A percentile compares a stretch with the other conserved stretches of the same genome.
phyloP scores from a whole-genome alignment of 139 green algal genomes.

The Micromonas commoda region DNA sequence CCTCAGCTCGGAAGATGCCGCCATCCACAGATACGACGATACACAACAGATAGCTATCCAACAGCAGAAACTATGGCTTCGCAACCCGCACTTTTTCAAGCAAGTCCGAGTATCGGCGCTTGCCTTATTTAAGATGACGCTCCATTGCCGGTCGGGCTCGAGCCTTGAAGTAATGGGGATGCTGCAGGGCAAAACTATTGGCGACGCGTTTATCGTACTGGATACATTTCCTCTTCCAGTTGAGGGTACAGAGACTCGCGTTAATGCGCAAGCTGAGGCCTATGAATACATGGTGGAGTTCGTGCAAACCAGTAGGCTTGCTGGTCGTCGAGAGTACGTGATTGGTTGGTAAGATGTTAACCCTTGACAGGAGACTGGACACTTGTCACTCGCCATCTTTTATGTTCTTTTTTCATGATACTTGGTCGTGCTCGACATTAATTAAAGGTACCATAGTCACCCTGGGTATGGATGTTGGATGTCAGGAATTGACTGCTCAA shows the following conservation, averaged over 20 bases:
- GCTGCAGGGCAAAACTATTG: constrained; percentile 81
- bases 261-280: constrained; percentile 82
- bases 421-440: no score
- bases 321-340: constrained; percentile 81
- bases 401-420: no score
- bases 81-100: constrained; percentile 85
- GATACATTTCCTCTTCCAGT: constrained; percentile 94
- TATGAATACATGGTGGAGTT: constrained; percentile 97
- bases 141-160: constrained; percentile 87
- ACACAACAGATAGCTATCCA: neutral
- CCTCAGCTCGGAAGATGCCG: no score
- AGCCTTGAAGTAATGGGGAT: constrained; percentile 97
- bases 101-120: constrained; percentile 83
- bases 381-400: neutral
- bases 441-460: constrained; percentile 82
- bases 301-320: constrained; percentile 59
- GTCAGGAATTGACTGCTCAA: constrained; percentile 80
- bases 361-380: no score
- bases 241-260: constrained; percentile 94
- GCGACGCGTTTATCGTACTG: constrained; percentile 86
- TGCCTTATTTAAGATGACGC: constrained; percentile 94
- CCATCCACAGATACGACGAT: neutral
- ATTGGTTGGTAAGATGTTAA: constrained; percentile 71
- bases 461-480: constrained; percentile 99
- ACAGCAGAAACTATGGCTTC: constrained; percentile 69